Base-by-base conservation (phyloP, 2,329 filamentous ascomycete species). In the Ascosphaera apis region DNA sequence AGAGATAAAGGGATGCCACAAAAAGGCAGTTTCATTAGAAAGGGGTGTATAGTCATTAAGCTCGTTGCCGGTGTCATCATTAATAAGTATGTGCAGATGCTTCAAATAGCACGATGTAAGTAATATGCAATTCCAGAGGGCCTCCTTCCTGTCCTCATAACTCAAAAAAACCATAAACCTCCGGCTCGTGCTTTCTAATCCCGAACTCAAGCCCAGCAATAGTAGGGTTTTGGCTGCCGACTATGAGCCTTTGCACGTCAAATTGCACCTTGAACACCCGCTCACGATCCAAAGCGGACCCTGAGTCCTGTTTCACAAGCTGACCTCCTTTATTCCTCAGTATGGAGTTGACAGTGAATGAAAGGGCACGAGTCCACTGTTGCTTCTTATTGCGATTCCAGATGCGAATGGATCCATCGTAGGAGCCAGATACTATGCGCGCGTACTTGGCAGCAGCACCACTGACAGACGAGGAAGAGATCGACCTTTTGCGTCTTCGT, bases 191-290 rank as follows among this genome's bases (percentile, higher is more conserved):
- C 19, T 21, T 21, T 9, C 72, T 76, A 45, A 83, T 81, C 40
- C 83, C 88, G 63, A 95, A 98, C 54, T 98, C 88, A 88, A 88
- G 98, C 0, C 84, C 88, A 0, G 95, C 82, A 48, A 98, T 95
- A 12, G 77, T 72, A 28, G 75, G 75, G 38, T 88, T 82, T 53
- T 95, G 84, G 43, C 79, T 88, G 52, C 86, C 93, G 58, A 84
- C 93, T 37, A 98, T 77, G 45, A 98, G 91, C 46, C 84, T 74
- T 15, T 83, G 69, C 1, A 83, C 80, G 51, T 98, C 88, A 45
- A 93, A 98, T 53, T 98, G 88, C 25, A 95, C 63, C 56, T 98
- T 98, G 63, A 95, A 98, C 2, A 98, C 79, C 16, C 88, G 56
- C 30, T 13, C n/a, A 12, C 19, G 19, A 4, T 21, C 16, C 4